Evolutionary conservation across 768 basidiomycete genomes (phyloP).

Genomic region (Boletus subcaerulescens): DNA sequence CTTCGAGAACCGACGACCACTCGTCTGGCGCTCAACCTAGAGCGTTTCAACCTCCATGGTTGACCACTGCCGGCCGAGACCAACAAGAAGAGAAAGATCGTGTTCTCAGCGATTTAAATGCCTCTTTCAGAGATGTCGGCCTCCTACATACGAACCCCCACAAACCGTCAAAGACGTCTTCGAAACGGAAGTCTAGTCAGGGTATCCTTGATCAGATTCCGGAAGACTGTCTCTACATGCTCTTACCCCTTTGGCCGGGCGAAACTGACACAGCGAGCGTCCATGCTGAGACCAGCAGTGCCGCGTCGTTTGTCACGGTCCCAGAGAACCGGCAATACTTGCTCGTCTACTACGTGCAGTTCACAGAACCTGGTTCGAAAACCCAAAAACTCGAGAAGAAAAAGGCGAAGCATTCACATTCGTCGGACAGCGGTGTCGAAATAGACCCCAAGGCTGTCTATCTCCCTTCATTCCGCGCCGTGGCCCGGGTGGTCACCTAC

Average conservation of each 20-base stretch:
- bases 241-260: slow-evolving; percentile 80
- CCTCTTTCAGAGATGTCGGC: slow-evolving; percentile 79
- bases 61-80: slow-evolving; percentile 58
- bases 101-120: slow-evolving; percentile 65
- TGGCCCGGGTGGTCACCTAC: slow-evolving; percentile 70
- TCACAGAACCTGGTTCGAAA: slow-evolving; percentile 17
- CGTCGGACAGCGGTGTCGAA: slow-evolving; percentile 25
- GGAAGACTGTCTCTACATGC: slow-evolving; percentile 73
- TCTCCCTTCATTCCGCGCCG: slow-evolving; percentile 66
- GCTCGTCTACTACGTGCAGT: slow-evolving; percentile 76
- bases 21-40: slow-evolving; percentile 26
- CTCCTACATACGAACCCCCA: slow-evolving; percentile 56
- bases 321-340: slow-evolving; percentile 63
- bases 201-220: slow-evolving; percentile 63
- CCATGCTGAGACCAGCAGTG: slow-evolving; percentile 20
- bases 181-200: slow-evolving; percentile 16
- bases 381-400: slow-evolving; percentile 28
- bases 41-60: slow-evolving; percentile 55
- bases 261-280: slow-evolving; percentile 54
- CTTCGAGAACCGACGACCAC: slow-evolving; percentile 22
- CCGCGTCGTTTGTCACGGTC: slow-evolving; percentile 38
- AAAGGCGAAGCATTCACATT: slow-evolving; percentile 27
- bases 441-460: slow-evolving; percentile 47
- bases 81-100: slow-evolving; percentile 67
- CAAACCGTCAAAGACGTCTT: slow-evolving; percentile 23